Conservation (phyloP, 2,329 filamentous ascomycete species). For the Colletotrichum lupini region DNA sequence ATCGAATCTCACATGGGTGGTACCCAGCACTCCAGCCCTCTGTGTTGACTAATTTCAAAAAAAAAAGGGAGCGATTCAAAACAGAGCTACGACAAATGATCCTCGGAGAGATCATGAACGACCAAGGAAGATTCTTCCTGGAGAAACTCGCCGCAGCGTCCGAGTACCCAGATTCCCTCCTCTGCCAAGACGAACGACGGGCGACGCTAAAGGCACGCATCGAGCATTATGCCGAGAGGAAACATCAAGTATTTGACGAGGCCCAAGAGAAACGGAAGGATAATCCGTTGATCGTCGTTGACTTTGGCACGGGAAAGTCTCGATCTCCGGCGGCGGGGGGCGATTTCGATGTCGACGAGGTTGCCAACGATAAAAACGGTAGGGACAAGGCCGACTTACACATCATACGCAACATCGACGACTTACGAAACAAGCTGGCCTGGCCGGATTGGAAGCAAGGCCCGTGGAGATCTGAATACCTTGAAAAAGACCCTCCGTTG, state of each 20-base stretch:
- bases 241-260: not conserved
- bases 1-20: too few relatives aligned
- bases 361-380: not conserved
- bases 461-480: not conserved
- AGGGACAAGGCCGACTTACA: not conserved
- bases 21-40: too few relatives aligned
- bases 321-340: not conserved
- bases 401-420: not conserved
- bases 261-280: not conserved
- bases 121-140: not conserved
- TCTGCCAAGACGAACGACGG: not conserved
- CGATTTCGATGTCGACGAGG: not conserved
- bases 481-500: slow-evolving; percentile 6
- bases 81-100: not conserved
- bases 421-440: slow-evolving; percentile 8
- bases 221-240: slow-evolving; percentile 16
- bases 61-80: not conserved
- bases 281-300: slow-evolving; percentile 15
- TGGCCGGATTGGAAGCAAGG: not conserved
- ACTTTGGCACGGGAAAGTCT: not conserved
- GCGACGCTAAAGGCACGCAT: not conserved
- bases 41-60: too few relatives aligned
- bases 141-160: slow-evolving; percentile 14
- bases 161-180: slow-evolving; percentile 18
- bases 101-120: not conserved